Base-by-base conservation (phyloP, 2,329 filamentous ascomycete genomes). In the Hirsutella thompsonii region DNA sequence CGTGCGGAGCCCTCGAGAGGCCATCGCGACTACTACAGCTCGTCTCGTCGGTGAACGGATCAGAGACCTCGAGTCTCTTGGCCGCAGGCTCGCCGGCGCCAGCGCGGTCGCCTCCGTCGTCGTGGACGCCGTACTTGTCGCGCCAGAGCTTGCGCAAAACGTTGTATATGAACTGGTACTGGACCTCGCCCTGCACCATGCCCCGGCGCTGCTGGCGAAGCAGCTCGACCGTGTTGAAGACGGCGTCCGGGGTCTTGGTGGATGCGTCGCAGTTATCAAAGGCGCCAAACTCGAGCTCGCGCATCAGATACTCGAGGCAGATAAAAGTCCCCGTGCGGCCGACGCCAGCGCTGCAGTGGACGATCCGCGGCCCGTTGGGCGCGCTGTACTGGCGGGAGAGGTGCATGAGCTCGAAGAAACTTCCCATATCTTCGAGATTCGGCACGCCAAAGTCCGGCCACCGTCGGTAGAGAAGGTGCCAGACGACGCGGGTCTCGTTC, bases 271-370 rank as follows among this genome's bases (percentile, higher is more conserved):
- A 64, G 20, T 65, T 56, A 46, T 74, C 67, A 38, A 94, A 63
- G 19, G 79, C 71, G 38, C 88, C 90, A 5, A 79, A 73, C 20
- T 85, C 79, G 9, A 96, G 70, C 60, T 95, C 87, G 29, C 80
- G 74, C 47, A 94, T 71, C 20, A 98, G 74, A 59, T 93, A 87
- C 61, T 96, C 92, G n/a, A 98, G 73, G 2, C 87, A 83, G 53
- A 98, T 94, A 56, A 96, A 98, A 0, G 92, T 96, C 28, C 92
- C 92, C 8, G 85, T 94, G 42, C 92, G 79, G 11, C 92, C 92
- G 13, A 98, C 90, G 32, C 92, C 92, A 8, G 92, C 92, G 55
- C 86, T 94, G 66, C 84, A 89, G 60, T 89, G 83, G 10, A 88
- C 74, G 44, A 96, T 80, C 42, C 90, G 80, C 4, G 90, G 85